Base-by-base conservation (phyloP, 139 green algal genomes). In the Ostreobium quekettii region DNA sequence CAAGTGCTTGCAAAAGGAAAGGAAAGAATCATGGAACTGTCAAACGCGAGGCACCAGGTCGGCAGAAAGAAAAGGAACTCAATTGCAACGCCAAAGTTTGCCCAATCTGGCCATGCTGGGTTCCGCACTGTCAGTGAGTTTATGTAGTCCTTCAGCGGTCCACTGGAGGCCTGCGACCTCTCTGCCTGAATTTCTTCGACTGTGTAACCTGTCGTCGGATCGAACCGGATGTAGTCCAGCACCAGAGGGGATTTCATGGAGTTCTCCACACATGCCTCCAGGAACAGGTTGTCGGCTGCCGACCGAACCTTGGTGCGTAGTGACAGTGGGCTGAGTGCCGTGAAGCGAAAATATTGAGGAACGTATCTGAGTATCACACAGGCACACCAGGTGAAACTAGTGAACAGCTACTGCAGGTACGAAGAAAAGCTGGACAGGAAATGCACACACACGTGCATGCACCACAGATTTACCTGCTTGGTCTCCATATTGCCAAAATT, bases 201-300 rank as follows among this genome's bases (percentile, higher is more conserved):
- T 2, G 61, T 26, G 28, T 63, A 76, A 3, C 39, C 29, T 22
- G 67, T 31, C 1, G 65, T 58, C 57, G 83, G 71, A 19, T 87
- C 79, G 56, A 90, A 87, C 11, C 68, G 49, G 48, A 90, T 78
- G 32, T 76, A 65, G 39, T 89, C 79, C 33, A 92, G 66, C 19
- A 92, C 70, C 38, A 92, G 78, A 3, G 83, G 64, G 4, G n/a
- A 59, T 38, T 77, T 79, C 19, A 76, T 90, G 65, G 47, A 60
- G 59, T 92, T 92, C 72, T 92, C 86, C 30, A 92, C 70, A 58
- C 77, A 85, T 4, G 81, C 84, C 57, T 92, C 86, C 60, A 92
- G 57, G 8, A 92, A 78, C 3, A 71, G 67, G 36, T 64, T 47
- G 0, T 78, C 71, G 1, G 56, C 71, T 22, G 78, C 71, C 4